These are phyloP conservation scores for Aspergillus clavatus DNA, from an alignment of 2,329 filamentous ascomycete species.

Conservation along the genomic window DNA sequence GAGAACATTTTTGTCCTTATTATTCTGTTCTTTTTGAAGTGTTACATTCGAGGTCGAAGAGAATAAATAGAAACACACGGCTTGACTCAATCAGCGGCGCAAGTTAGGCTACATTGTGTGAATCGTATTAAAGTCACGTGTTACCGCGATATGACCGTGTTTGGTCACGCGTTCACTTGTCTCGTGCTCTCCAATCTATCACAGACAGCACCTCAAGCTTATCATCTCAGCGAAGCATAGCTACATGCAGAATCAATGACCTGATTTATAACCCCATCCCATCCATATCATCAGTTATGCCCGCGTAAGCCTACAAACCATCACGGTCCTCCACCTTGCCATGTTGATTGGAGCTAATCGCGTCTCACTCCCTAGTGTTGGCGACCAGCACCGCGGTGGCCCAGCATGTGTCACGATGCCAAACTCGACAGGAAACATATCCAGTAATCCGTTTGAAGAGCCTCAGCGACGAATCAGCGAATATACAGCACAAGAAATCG, in stretches of 20 bases:
- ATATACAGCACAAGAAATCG: conserved; percentile 87
- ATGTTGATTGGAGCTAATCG: conserved; percentile 18
- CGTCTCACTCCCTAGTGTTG: conserved; percentile 50
- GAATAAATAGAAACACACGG: not conserved
- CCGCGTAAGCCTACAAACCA: conserved; percentile 38
- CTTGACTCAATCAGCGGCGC: not conserved
- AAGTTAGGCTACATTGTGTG: not conserved
- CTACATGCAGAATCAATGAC: not conserved
- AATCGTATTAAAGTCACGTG: conserved; percentile 24
- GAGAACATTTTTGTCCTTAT: not conserved
- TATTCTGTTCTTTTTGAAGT: not conserved
- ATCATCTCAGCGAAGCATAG: not conserved
- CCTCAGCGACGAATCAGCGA: conserved; percentile 62
- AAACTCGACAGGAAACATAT: conserved; percentile 29
- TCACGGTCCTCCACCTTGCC: not conserved
- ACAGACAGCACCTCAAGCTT: conserved; percentile 3
- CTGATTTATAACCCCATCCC: conserved; percentile 3
- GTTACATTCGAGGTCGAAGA: conserved; percentile 1
- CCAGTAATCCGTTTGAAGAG: conserved; percentile 77
- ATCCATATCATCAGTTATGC: conserved; percentile 35
- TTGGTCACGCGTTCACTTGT: conserved; percentile 19
- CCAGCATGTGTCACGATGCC: conserved; percentile 40
- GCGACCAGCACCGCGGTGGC: conserved; percentile 59
- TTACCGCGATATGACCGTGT: conserved; percentile 27
- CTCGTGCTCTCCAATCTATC: conserved; percentile 19